phyloP scores from a whole-genome alignment of 2,329 filamentous ascomycete species.

The Pseudophaeomoniella oleicola region DNA sequence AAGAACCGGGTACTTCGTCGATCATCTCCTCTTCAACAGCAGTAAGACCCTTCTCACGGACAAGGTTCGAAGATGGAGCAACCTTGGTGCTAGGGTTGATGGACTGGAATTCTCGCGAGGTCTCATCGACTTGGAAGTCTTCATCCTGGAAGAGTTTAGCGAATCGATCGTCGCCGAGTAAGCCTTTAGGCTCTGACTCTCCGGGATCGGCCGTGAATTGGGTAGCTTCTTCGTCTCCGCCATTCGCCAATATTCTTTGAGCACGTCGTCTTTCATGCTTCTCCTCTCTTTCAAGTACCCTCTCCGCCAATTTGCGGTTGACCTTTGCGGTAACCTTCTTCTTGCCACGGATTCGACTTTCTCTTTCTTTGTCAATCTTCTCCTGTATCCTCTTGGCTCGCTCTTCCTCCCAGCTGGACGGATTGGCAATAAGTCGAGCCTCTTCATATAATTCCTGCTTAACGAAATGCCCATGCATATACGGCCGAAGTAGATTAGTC shows the following conservation, averaged over 20 bases:
- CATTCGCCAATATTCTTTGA: slow-evolving; percentile 35
- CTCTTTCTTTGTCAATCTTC: slow-evolving; percentile 94
- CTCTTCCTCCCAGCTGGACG: slow-evolving; percentile 87
- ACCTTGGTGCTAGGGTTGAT: slow-evolving; percentile 72
- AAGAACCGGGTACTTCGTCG: slow-evolving; percentile 32
- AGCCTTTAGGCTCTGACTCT: slow-evolving; percentile 34
- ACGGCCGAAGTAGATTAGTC: slow-evolving; percentile 77
- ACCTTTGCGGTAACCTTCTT: slow-evolving; percentile 88
- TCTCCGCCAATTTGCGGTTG: slow-evolving; percentile 56
- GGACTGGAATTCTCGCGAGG: slow-evolving; percentile 67
- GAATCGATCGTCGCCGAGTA: slow-evolving; percentile 80
- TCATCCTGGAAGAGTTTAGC: slow-evolving; percentile 78
- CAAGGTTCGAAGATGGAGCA: slow-evolving; percentile 10
- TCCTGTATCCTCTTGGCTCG: slow-evolving; percentile 80
- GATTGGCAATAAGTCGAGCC: slow-evolving; percentile 81
- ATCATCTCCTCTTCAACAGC: slow-evolving; percentile 48
- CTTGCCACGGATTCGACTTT: slow-evolving; percentile 79
- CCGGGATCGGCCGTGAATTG: slow-evolving; percentile 7
- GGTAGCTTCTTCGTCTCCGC: slow-evolving; percentile 35
- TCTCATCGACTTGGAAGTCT: slow-evolving; percentile 85
- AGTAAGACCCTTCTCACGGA: slow-evolving; percentile 37
- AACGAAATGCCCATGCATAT: slow-evolving; percentile 99
- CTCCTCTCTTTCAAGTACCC: slow-evolving; percentile 44
- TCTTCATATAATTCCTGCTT: slow-evolving; percentile 92
- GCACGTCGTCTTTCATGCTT: slow-evolving; percentile 33